These are phyloP conservation scores for Sporothrix variecibatus DNA, from an alignment of 2,329 filamentous ascomycete genomes.

Conservation along the genomic window DNA sequence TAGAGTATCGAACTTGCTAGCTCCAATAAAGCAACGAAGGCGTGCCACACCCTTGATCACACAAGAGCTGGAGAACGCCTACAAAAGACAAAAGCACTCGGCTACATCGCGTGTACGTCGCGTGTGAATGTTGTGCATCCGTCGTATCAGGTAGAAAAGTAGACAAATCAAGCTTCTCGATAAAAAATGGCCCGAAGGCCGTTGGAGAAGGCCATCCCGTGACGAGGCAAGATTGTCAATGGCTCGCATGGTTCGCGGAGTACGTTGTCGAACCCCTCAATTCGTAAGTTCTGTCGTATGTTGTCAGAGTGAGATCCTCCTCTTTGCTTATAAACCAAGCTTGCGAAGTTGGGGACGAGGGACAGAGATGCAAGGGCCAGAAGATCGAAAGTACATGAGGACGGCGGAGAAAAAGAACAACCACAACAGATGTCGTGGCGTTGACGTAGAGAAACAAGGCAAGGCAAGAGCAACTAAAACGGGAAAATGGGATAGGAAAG, in stretches of 20 bases:
- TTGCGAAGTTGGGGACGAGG: not conserved
- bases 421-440: not conserved
- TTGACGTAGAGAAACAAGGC: not conserved
- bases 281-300: not conserved
- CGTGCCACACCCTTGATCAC: not conserved
- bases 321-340: constrained; percentile 14
- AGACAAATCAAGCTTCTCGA: not conserved
- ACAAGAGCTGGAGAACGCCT: not conserved
- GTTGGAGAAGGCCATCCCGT: not conserved
- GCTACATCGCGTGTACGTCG: constrained; percentile 7
- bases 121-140: not conserved
- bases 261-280: not conserved
- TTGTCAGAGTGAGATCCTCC: not conserved
- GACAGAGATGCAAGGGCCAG: not conserved
- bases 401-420: not conserved
- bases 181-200: not conserved
- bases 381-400: not conserved
- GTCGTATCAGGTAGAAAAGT: not conserved
- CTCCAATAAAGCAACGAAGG: constrained; percentile 13
- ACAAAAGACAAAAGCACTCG: not conserved
- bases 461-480: not conserved
- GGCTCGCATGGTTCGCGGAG: not conserved
- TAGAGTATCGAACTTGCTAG: not conserved
- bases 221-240: not conserved
- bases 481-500: not conserved